These are phyloP conservation scores for Fragaria iinumae DNA, from an alignment of 306 rosid genomes.

Conservation along the genomic window DNA sequence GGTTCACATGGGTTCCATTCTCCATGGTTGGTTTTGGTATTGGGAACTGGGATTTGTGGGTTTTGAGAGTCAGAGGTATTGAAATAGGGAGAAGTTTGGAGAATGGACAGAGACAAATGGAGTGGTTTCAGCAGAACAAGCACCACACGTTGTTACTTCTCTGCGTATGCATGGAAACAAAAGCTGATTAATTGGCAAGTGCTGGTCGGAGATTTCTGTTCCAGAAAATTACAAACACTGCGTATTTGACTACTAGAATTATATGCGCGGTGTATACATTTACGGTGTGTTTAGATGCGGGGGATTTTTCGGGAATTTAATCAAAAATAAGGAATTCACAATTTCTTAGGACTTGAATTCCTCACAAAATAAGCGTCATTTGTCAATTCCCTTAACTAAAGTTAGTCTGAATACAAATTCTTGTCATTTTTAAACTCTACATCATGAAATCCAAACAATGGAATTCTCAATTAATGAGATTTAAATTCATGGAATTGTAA, in stretches of 20 bases:
- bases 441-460: too few species aligned
- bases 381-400: too few species aligned
- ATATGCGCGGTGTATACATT: too few species aligned
- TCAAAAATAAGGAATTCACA: too few species aligned
- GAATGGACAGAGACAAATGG: neutral
- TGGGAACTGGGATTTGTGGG: neutral
- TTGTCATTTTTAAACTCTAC: too few species aligned
- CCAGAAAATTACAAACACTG: neutral
- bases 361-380: too few species aligned
- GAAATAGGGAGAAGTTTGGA: neutral
- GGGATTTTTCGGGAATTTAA: too few species aligned
- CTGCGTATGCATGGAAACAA: neutral
- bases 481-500: too few species aligned
- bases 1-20: constrained; percentile 18
- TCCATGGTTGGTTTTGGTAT: constrained; percentile 38
- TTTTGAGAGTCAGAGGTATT: neutral
- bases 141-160: constrained; percentile 19
- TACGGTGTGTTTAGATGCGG: too few species aligned
- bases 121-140: constrained; percentile 2
- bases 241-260: neutral
- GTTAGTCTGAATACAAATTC: too few species aligned
- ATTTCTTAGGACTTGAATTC: too few species aligned
- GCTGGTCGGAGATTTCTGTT: neutral
- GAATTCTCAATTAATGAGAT: too few species aligned
- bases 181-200: neutral